Evolutionary conservation across 106 monocot species (phyloP).

Genomic region (Apostasia shenzhenica): DNA sequence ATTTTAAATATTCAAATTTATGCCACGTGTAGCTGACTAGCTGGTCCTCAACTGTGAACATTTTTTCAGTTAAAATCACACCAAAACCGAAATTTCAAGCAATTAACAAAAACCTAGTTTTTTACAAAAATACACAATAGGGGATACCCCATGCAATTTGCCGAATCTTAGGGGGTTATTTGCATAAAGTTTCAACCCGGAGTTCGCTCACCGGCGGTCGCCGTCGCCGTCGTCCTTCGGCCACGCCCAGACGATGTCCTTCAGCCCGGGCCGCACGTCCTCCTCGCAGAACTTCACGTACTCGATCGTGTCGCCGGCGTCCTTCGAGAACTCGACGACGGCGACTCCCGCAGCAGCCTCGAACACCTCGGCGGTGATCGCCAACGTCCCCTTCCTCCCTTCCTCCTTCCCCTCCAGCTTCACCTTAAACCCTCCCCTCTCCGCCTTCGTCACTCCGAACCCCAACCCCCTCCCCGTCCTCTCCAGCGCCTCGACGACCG

Average conservation of each 20-base stretch:
- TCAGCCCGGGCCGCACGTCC: slow-evolving; percentile 43
- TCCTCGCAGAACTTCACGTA: slow-evolving; percentile 61
- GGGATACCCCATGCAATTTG: too few relatives aligned
- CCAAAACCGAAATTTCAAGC: too few relatives aligned
- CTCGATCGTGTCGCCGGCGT: slow-evolving; percentile 51
- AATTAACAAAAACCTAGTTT: too few relatives aligned
- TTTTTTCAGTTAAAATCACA: too few relatives aligned
- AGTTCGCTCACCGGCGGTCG: not conserved
- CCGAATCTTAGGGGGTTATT: too few relatives aligned
- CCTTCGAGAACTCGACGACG: slow-evolving; percentile 62
- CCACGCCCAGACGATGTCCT: slow-evolving; percentile 85
- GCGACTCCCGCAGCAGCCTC: slow-evolving; percentile 38
- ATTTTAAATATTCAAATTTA: too few relatives aligned
- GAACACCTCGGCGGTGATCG: slow-evolving; percentile 58
- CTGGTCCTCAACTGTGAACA: too few relatives aligned
- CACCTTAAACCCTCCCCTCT: slow-evolving; percentile 26
- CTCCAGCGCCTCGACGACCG: slow-evolving; percentile 46
- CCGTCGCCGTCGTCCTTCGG: slow-evolving; percentile 21
- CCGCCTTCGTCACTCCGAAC: slow-evolving; percentile 24
- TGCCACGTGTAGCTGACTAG: too few relatives aligned
- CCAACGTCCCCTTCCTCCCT: slow-evolving; percentile 41
- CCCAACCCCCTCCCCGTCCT: slow-evolving; percentile 32
- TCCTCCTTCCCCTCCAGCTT: slow-evolving; percentile 30
- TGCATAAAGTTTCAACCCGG: too few relatives aligned
- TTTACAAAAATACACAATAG: too few relatives aligned